These are phyloP conservation scores for Teunomyces lycoperdinae DNA, from an alignment of 805 yeast species.

Conservation along the genomic window DNA sequence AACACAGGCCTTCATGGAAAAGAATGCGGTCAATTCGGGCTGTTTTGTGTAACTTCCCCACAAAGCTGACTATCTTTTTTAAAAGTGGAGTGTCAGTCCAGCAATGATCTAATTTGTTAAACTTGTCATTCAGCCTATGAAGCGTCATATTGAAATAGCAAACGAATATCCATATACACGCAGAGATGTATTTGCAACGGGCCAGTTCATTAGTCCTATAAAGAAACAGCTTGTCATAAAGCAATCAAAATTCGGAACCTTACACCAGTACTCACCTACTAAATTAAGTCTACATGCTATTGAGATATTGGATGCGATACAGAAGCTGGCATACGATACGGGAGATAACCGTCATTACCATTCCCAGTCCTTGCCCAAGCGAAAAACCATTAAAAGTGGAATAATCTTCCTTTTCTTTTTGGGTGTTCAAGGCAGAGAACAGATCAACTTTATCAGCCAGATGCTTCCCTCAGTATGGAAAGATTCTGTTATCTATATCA, in stretches of 20 bases:
- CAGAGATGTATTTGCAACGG: not conserved
- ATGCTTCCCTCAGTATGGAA: conserved; percentile 6
- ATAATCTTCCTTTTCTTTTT: conserved; percentile 18
- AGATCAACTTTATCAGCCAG: conserved; percentile 13
- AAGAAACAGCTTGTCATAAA: not conserved
- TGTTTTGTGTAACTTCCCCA: not conserved
- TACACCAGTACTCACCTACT: not conserved
- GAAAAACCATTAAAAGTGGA: not conserved
- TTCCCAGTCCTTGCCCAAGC: not conserved
- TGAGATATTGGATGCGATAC: not conserved
- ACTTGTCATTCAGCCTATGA: not conserved
- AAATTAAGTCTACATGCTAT: not conserved
- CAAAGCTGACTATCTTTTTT: not conserved
- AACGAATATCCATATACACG: not conserved
- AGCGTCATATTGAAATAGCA: not conserved
- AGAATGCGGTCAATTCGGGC: no score
- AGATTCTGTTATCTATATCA: conserved; percentile 12
- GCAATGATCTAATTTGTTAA: not conserved
- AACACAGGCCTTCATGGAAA: no score
- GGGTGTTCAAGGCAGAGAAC: conserved; percentile 34
- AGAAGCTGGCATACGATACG: not conserved
- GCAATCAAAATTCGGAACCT: not conserved
- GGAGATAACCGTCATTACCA: not conserved
- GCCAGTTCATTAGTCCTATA: not conserved
- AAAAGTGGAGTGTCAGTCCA: not conserved